Percentiles rank a stretch among this genome's conserved stretches.
Evolutionary conservation across 2,329 filamentous ascomycete species (phyloP).

Genomic region (Fusarium sp.): DNA sequence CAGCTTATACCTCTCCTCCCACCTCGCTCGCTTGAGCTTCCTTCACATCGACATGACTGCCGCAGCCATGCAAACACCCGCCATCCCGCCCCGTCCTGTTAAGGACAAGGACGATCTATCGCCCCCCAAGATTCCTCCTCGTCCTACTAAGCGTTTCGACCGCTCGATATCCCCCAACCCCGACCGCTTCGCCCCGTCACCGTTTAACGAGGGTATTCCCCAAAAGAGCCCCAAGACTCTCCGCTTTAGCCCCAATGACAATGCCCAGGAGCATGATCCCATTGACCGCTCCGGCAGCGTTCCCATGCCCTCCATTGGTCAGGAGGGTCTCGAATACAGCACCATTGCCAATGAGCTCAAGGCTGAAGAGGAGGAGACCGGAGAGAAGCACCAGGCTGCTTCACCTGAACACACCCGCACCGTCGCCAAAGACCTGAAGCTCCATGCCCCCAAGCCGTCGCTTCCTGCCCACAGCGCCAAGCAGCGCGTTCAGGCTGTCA

Average conservation of each 20-base stretch:
- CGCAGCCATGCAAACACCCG: slow-evolving; percentile 63
- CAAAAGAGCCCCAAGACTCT: slow-evolving; percentile 58
- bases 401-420: slow-evolving; percentile 81
- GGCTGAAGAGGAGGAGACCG: slow-evolving; percentile 56
- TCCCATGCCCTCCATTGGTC: slow-evolving; percentile 84
- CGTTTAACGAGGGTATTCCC: slow-evolving; percentile 79
- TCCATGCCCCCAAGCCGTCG: slow-evolving; percentile 90
- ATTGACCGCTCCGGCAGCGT: slow-evolving; percentile 79
- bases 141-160: slow-evolving; percentile 79
- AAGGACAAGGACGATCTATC: slow-evolving; percentile 59
- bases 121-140: slow-evolving; percentile 80
- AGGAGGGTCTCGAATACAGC: slow-evolving; percentile 91
- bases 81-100: slow-evolving; percentile 68
- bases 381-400: slow-evolving; percentile 50
- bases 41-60: slow-evolving; percentile 58
- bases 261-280: slow-evolving; percentile 52
- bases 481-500: slow-evolving; percentile 84
- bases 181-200: slow-evolving; percentile 86
- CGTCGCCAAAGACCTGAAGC: slow-evolving; percentile 82
- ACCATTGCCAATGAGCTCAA: slow-evolving; percentile 61
- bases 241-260: slow-evolving; percentile 52
- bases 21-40: slow-evolving; percentile 36
- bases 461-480: slow-evolving; percentile 85
- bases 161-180: slow-evolving; percentile 82
- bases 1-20: slow-evolving; percentile 15